Evolutionary conservation across 2,329 filamentous ascomycete species (phyloP).

Genomic region (Magnaporthiopsis poae): DNA sequence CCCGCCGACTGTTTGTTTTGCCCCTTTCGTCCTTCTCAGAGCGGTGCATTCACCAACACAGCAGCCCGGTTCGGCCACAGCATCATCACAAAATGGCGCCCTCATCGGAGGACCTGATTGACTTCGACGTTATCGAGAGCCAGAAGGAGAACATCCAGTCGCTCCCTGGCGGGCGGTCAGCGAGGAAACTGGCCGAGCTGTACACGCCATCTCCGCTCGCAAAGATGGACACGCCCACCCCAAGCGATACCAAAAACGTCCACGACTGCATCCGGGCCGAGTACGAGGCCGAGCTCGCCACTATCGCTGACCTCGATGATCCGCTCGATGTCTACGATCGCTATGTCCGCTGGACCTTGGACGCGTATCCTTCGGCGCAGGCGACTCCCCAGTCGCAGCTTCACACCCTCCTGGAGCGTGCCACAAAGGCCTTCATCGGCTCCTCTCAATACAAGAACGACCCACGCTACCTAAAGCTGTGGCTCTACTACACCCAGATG

Average conservation of each 20-base stretch:
- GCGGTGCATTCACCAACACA: background rate
- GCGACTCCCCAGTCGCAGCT: conserved; percentile 86
- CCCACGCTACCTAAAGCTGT: conserved; percentile 81
- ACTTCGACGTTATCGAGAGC: conserved; percentile 87
- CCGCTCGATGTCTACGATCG: conserved; percentile 91
- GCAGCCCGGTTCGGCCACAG: background rate
- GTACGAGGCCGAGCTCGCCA: conserved; percentile 74
- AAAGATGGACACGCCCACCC: conserved; percentile 52
- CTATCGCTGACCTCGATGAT: conserved; percentile 79
- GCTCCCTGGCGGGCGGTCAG: conserved; percentile 76
- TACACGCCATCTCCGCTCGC: conserved; percentile 59
- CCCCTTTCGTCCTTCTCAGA: background rate
- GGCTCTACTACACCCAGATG: conserved; percentile 86
- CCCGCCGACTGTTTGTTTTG: conserved; percentile 1
- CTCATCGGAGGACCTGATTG: conserved; percentile 44
- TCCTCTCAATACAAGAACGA: conserved; percentile 88
- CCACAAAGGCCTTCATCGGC: conserved; percentile 81
- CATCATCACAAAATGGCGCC: conserved; percentile 32
- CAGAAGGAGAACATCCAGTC: conserved; percentile 98
- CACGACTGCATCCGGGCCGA: conserved; percentile 72
- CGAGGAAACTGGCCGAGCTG: conserved; percentile 73
- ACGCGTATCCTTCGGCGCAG: conserved; percentile 88
- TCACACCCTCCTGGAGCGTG: conserved; percentile 77
- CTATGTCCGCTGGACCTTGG: conserved; percentile 93
- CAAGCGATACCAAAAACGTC: conserved; percentile 60